A percentile compares a stretch with the other conserved stretches of the same genome.
These are phyloP conservation scores for Gaeumannomyces sp. DNA, from an alignment of 2,329 filamentous ascomycete species.

Conservation along the genomic window DNA sequence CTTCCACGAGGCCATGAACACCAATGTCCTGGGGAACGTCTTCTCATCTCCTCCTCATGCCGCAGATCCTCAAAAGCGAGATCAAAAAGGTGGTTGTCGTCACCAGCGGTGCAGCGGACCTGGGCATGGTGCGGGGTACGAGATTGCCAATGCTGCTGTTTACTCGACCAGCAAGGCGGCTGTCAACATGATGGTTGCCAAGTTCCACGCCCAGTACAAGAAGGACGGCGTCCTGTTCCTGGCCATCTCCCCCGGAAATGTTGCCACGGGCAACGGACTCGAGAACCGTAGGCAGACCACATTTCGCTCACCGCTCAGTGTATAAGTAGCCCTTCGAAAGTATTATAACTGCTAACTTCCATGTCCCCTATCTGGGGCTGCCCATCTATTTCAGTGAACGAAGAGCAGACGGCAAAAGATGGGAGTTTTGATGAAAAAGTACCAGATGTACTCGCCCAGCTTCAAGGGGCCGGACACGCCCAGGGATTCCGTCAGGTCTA, in stretches of 20 bases:
- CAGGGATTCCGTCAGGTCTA: conserved; percentile 26
- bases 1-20: conserved; percentile 28
- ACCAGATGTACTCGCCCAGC: conserved; percentile 32
- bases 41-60: conserved; percentile 47
- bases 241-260: conserved; percentile 39
- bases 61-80: conserved; percentile 42
- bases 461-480: conserved; percentile 30
- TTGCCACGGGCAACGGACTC: conserved; percentile 31
- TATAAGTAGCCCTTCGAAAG: too few species aligned
- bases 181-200: conserved; percentile 45
- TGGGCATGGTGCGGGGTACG: conserved; percentile 32
- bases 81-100: conserved; percentile 50
- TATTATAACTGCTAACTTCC: too few species aligned
- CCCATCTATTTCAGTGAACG: conserved; percentile 15
- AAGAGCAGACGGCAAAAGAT: conserved; percentile 22
- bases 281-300: too few species aligned
- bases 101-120: conserved; percentile 41
- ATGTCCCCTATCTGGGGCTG: too few species aligned
- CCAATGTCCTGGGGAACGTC: conserved; percentile 47
- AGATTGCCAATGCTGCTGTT: conserved; percentile 25
- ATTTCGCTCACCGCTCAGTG: too few species aligned
- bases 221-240: conserved; percentile 47
- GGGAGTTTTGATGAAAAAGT: conserved; percentile 21
- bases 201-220: conserved; percentile 43
- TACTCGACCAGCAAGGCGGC: conserved; percentile 48